Evolutionary conservation across 345 rosid species (phyloP).

Genomic region (Hibiscus syriacus): DNA sequence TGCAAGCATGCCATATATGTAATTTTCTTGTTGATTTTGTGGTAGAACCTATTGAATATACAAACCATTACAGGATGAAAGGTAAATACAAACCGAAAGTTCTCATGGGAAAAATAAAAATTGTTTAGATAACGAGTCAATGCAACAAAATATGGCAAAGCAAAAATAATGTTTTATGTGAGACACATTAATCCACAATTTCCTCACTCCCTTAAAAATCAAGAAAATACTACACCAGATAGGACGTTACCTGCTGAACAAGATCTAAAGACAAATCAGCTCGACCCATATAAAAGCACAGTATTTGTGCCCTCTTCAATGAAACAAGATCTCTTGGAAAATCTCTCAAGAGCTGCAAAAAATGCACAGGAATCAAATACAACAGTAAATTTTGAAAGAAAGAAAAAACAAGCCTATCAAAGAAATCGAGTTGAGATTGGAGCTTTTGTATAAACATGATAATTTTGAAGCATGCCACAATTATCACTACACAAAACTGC

Average conservation of each 20-base stretch:
- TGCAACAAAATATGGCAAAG: background rate
- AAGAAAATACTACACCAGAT: constrained; percentile 9
- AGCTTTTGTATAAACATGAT: background rate
- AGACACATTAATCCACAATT: background rate
- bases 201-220: background rate
- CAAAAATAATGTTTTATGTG: background rate
- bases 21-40: constrained; percentile 52
- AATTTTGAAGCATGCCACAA: background rate
- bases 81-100: background rate
- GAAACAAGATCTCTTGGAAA: constrained; percentile 72
- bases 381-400: background rate
- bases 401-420: constrained; percentile 5
- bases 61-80: constrained; percentile 2
- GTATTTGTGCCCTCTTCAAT: constrained; percentile 63
- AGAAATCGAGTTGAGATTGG: background rate
- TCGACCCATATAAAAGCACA: constrained; percentile 76
- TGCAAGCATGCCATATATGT: constrained; percentile 77
- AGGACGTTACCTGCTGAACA: constrained; percentile 52
- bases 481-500: background rate
- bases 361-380: background rate
- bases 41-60: constrained; percentile 51
- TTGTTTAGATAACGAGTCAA: background rate
- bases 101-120: background rate
- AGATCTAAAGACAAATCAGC: constrained; percentile 53
- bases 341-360: constrained; percentile 52